phyloP scores from a whole-genome alignment of 2,329 filamentous ascomycete genomes.

The Fusarium xyrophilum region DNA sequence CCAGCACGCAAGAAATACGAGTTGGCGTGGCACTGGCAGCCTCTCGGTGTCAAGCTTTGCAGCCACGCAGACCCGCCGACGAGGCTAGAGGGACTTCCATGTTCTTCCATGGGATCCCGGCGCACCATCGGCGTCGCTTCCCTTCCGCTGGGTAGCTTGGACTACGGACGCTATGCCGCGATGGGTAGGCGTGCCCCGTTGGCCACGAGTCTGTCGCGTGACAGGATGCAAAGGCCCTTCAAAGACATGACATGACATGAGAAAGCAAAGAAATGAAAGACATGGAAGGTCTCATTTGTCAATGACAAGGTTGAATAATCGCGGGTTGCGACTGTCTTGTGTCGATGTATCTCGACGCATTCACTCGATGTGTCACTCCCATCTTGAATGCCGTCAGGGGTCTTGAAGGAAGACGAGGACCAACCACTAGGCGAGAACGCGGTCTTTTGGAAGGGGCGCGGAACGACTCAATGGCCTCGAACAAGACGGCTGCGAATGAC shows the following conservation, averaged over 20 bases:
- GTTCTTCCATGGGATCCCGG: slow-evolving; percentile 34
- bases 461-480: slow-evolving; percentile 6
- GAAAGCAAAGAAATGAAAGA: slow-evolving; percentile 5
- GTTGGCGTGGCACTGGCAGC: slow-evolving; percentile 19
- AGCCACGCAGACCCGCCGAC: slow-evolving; percentile 22
- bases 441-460: not conserved
- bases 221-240: slow-evolving; percentile 3
- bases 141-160: slow-evolving; percentile 36
- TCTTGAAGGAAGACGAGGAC: not conserved
- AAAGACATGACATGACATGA: slow-evolving; percentile 13
- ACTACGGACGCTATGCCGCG: slow-evolving; percentile 36
- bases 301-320: not conserved
- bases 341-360: slow-evolving; percentile 13
- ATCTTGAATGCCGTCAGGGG: slow-evolving; percentile 10
- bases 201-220: slow-evolving; percentile 29
- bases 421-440: slow-evolving; percentile 2
- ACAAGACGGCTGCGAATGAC: slow-evolving; percentile 9
- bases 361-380: slow-evolving; percentile 22
- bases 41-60: slow-evolving; percentile 18
- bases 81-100: slow-evolving; percentile 37
- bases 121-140: slow-evolving; percentile 34
- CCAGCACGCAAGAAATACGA: not conserved
- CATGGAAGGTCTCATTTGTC: not conserved
- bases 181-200: slow-evolving; percentile 34
- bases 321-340: not conserved